These are phyloP conservation scores for Pichia sp. DNA, from an alignment of 1,139 yeast species.

Conservation along the genomic window DNA sequence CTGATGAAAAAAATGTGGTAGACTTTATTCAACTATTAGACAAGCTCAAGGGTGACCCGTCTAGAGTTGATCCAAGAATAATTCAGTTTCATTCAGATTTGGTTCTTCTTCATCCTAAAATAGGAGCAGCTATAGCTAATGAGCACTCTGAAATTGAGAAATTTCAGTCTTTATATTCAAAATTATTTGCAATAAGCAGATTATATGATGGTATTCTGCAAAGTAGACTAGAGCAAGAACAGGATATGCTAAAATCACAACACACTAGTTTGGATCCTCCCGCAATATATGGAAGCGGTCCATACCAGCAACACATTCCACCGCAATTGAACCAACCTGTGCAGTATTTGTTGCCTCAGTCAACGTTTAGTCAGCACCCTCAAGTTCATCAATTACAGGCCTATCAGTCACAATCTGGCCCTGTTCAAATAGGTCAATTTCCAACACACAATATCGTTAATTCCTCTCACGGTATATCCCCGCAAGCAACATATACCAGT, in stretches of 20 bases:
- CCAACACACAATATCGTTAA: neutral
- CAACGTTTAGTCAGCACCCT: conserved; percentile 9
- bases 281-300: neutral
- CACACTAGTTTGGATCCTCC: neutral
- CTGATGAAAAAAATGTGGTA: conserved; percentile 66
- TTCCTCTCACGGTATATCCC: neutral
- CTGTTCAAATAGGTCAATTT: neutral
- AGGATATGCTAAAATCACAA: conserved; percentile 14
- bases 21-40: conserved; percentile 66
- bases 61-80: conserved; percentile 57
- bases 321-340: neutral
- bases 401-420: conserved; percentile 7
- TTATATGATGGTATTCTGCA: conserved; percentile 79
- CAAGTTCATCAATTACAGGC: conserved; percentile 9
- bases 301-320: neutral
- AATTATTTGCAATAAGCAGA: conserved; percentile 72
- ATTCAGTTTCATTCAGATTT: conserved; percentile 64
- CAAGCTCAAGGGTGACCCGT: conserved; percentile 40
- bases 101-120: conserved; percentile 65
- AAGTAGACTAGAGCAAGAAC: conserved; percentile 44
- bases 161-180: conserved; percentile 74
- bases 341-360: conserved; percentile 11
- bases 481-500: neutral
- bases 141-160: conserved; percentile 65
- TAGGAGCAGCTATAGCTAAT: conserved; percentile 60